phyloP scores from a whole-genome alignment of 2,329 filamentous ascomycete genomes.

The Arthrobotrys megalospora region DNA sequence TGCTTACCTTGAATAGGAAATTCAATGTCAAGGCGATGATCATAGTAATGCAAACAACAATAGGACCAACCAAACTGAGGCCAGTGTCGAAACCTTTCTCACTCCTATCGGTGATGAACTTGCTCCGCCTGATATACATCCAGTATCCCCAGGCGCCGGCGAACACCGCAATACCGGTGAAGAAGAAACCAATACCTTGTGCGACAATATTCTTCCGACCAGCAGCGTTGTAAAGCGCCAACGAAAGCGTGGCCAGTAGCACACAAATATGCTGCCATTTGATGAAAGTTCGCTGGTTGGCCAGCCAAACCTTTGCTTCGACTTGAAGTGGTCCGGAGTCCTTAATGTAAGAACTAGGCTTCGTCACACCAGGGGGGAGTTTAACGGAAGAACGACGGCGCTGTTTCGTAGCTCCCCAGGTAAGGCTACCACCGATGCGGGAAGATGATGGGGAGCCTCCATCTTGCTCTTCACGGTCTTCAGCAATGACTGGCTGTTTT shows the following conservation, averaged over 20 bases:
- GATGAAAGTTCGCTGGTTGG: conserved; percentile 97
- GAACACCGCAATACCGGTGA: conserved; percentile 85
- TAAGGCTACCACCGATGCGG: conserved; percentile 77
- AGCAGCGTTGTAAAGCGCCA: conserved; percentile 91
- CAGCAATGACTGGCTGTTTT: conserved; percentile 63
- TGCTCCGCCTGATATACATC: conserved; percentile 81
- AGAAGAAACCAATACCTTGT: conserved; percentile 83
- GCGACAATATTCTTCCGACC: conserved; percentile 81
- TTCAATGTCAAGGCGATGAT: conserved; percentile 86
- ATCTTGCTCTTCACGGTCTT: conserved; percentile 66
- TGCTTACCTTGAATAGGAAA: conserved; percentile 84
- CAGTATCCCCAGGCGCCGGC: conserved; percentile 88
- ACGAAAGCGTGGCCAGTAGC: conserved; percentile 84
- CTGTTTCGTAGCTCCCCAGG: conserved; percentile 78
- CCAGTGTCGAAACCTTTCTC: conserved; percentile 91
- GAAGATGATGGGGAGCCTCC: conserved; percentile 68
- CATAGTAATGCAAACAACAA: conserved; percentile 85
- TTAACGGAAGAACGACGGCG: conserved; percentile 52
- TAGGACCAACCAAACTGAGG: conserved; percentile 77
- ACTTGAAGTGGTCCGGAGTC: conserved; percentile 92
- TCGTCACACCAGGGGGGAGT: conserved; percentile 88
- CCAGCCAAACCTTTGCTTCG: conserved; percentile 98
- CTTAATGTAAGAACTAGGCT: conserved; percentile 92
- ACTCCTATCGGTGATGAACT: conserved; percentile 86
- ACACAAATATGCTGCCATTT: conserved; percentile 98